Percentiles rank a stretch among this genome's conserved stretches.
Conservation (phyloP, 805 yeast species). For the Cyberlindnera saturnus region DNA sequence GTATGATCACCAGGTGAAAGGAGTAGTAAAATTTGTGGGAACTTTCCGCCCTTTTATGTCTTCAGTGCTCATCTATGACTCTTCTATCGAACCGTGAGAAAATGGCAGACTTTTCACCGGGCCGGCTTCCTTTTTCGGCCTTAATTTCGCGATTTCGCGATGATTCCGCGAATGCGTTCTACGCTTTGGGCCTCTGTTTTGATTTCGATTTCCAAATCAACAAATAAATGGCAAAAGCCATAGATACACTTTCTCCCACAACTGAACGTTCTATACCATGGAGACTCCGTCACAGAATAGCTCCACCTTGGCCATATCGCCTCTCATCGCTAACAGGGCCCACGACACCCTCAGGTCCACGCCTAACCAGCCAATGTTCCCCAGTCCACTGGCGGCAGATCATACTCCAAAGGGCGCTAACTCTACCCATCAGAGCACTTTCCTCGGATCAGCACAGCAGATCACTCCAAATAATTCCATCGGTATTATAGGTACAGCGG, state of each 20-base stretch:
- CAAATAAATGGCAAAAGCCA: too few species aligned
- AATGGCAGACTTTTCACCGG: not conserved
- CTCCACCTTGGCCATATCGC: constrained; percentile 71
- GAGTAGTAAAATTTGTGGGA: not conserved
- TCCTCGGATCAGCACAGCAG: not conserved
- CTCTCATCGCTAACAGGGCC: constrained; percentile 37
- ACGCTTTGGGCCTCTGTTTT: too few species aligned
- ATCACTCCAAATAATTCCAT: not conserved
- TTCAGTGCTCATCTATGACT: too few species aligned
- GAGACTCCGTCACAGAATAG: constrained; percentile 52
- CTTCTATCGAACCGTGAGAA: too few species aligned
- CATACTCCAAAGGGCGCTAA: constrained; percentile 7
- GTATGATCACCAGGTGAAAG: not conserved
- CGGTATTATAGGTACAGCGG: not conserved
- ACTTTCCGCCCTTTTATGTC: too few species aligned
- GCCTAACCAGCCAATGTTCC: constrained; percentile 36
- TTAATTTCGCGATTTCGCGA: not conserved
- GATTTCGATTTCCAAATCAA: too few species aligned
- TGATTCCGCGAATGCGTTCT: not conserved
- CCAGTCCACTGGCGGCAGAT: constrained; percentile 29
- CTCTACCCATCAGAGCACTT: not conserved
- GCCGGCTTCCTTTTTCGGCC: constrained; percentile 1
- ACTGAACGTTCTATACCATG: not conserved
- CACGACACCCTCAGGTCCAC: constrained; percentile 39
- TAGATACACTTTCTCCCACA: not conserved